Evolutionary conservation across 2,329 filamentous ascomycete genomes (phyloP).

Genomic region (Arthroderma sp.): DNA sequence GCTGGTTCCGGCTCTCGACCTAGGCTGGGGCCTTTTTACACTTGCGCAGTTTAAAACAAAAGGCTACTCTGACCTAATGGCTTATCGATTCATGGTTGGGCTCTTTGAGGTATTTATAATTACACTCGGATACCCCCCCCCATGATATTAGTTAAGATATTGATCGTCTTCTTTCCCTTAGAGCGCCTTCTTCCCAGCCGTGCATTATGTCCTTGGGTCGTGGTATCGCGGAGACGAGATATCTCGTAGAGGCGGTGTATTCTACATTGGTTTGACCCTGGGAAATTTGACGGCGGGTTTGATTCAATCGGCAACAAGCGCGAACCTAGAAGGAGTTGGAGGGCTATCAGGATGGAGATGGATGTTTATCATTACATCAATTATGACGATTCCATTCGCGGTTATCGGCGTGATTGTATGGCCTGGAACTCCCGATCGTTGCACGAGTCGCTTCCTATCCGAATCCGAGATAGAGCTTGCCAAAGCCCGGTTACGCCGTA

Average conservation of each 20-base stretch:
- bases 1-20: constrained; percentile 39
- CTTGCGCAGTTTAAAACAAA: constrained; percentile 41
- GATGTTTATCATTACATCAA: constrained; percentile 43
- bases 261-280: constrained; percentile 39
- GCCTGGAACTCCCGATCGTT: constrained; percentile 39
- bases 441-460: constrained; percentile 36
- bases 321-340: constrained; percentile 30
- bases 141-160: neutral
- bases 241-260: constrained; percentile 37
- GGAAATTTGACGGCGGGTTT: constrained; percentile 42
- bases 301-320: constrained; percentile 33
- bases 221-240: constrained; percentile 41
- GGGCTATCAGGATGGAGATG: constrained; percentile 39
- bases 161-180: constrained; percentile 1
- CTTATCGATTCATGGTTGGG: constrained; percentile 43
- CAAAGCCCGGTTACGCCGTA: constrained; percentile 29
- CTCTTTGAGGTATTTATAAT: constrained; percentile 34
- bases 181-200: constrained; percentile 27
- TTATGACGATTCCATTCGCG: constrained; percentile 44
- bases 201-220: constrained; percentile 28
- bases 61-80: constrained; percentile 38
- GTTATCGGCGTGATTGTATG: constrained; percentile 40
- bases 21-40: constrained; percentile 45
- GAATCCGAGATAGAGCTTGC: constrained; percentile 37
- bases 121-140: neutral